phyloP scores from a whole-genome alignment of 345 rosid species.

The Populus ilicifolia region DNA sequence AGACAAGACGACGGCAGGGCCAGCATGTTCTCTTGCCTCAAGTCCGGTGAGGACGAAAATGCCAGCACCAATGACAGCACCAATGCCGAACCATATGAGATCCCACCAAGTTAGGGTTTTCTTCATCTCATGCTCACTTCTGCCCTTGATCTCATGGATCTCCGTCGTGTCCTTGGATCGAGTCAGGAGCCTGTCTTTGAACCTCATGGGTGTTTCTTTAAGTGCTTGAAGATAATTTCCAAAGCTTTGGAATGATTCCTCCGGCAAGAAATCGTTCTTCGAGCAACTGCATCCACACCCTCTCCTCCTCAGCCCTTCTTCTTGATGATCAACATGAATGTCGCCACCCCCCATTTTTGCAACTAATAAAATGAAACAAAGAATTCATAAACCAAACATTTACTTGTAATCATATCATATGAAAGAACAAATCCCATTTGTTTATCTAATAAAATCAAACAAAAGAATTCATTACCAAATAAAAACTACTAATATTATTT shows the following conservation, averaged over 20 bases:
- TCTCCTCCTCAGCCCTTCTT: neutral
- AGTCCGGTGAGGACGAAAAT: conserved; percentile 3
- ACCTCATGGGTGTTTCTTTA: neutral
- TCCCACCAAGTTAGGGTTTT: conserved; percentile 8
- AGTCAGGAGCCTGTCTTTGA: conserved; percentile 1
- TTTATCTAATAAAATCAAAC: too few relatives aligned
- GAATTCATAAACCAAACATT: too few relatives aligned
- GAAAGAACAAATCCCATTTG: too few relatives aligned
- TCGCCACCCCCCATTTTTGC: neutral
- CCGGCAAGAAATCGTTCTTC: neutral
- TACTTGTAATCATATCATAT: too few relatives aligned
- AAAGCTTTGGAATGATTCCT: neutral
- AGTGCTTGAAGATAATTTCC: conserved; percentile 3
- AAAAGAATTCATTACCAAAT: too few relatives aligned
- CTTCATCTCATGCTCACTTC: conserved; percentile 7
- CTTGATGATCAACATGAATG: neutral
- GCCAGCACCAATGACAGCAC: conserved; percentile 1
- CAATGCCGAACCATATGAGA: conserved; percentile 7
- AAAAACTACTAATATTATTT: too few relatives aligned
- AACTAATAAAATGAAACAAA: neutral
- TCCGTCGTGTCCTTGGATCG: neutral
- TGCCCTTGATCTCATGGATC: neutral
- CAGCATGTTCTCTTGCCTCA: neutral
- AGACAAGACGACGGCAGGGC: conserved; percentile 13
- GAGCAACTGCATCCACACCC: neutral